Conservation (phyloP, 352 stramenopile species). For the Hyaloperonospora brassicae region DNA sequence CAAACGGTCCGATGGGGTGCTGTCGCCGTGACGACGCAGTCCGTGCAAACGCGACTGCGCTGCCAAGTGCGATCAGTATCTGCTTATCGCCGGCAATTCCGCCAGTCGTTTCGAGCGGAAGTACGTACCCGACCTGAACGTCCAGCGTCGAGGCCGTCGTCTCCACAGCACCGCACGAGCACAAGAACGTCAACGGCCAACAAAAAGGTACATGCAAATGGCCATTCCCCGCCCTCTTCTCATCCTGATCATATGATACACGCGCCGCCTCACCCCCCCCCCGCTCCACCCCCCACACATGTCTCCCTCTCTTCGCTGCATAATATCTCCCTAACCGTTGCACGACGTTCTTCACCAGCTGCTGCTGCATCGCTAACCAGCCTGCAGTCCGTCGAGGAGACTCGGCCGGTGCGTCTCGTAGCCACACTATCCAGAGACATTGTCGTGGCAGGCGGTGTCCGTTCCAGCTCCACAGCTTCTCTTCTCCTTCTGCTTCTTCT, state of each 20-base stretch:
- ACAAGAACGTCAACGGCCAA: slow-evolving; percentile 8
- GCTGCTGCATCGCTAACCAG: slow-evolving; percentile 14
- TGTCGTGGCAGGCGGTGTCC: background rate
- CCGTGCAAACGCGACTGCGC: too few species aligned
- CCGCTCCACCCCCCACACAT: too few species aligned
- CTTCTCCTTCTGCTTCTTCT: background rate
- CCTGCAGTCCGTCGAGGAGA: slow-evolving; percentile 13
- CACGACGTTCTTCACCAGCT: too few species aligned
- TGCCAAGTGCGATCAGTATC: too few species aligned
- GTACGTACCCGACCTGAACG: too few species aligned
- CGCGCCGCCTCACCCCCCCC: slow-evolving; percentile 5
- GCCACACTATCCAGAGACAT: background rate
- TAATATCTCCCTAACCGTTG: background rate
- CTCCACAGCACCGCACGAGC: slow-evolving; percentile 3
- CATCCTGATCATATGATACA: slow-evolving; percentile 23
- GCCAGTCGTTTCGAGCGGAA: too few species aligned
- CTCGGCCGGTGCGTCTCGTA: slow-evolving; percentile 7
- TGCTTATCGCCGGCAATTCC: too few species aligned
- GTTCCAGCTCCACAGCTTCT: background rate
- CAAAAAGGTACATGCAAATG: slow-evolving; percentile 12
- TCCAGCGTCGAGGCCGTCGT: too few species aligned
- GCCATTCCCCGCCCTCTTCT: slow-evolving; percentile 13
- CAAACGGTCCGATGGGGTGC: too few species aligned
- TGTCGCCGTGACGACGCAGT: too few species aligned
- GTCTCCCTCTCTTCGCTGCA: slow-evolving; percentile 4